A percentile compares a stretch with the other conserved stretches of the same genome.
Evolutionary conservation across 2,329 filamentous ascomycete species (phyloP).

Genomic region (Aspergillus brasiliensis): DNA sequence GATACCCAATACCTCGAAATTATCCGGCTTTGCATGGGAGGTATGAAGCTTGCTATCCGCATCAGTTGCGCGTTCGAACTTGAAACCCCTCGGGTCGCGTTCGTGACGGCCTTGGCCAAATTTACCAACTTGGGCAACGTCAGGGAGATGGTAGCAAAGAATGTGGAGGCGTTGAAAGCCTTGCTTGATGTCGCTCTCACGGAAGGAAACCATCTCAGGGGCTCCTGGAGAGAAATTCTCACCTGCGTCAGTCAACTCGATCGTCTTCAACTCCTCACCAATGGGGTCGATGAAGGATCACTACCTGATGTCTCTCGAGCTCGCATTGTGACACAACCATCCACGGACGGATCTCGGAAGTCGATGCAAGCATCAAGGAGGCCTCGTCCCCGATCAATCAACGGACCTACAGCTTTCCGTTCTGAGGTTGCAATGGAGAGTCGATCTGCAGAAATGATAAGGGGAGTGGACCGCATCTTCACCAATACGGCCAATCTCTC

Average conservation of each 20-base stretch:
- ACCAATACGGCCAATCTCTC: constrained; percentile 92
- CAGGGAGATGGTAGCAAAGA: constrained; percentile 92
- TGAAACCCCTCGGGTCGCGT: constrained; percentile 89
- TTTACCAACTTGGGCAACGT: constrained; percentile 96
- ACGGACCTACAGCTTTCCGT: constrained; percentile 59
- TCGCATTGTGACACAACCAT: constrained; percentile 65
- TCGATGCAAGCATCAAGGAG: constrained; percentile 62
- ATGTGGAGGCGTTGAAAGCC: constrained; percentile 90
- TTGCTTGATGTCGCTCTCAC: constrained; percentile 89
- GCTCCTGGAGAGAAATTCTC: constrained; percentile 93
- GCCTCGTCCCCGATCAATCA: constrained; percentile 50
- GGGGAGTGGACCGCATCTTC: constrained; percentile 92
- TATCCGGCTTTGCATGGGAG: constrained; percentile 89
- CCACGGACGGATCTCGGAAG: constrained; percentile 61
- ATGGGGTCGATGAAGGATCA: constrained; percentile 88
- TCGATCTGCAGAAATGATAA: constrained; percentile 88
- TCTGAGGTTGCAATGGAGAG: constrained; percentile 88
- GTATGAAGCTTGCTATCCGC: constrained; percentile 88
- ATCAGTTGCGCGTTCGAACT: constrained; percentile 93
- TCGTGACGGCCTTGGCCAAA: constrained; percentile 88
- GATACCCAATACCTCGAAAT: constrained; percentile 91
- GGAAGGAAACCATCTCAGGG: constrained; percentile 84
- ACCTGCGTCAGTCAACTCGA: constrained; percentile 96
- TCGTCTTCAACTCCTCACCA: constrained; percentile 89
- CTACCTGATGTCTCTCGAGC: constrained; percentile 90